A percentile compares a stretch with the other conserved stretches of the same genome.
Conservation (phyloP, 805 yeast genomes). For the Kazachstania africana region DNA sequence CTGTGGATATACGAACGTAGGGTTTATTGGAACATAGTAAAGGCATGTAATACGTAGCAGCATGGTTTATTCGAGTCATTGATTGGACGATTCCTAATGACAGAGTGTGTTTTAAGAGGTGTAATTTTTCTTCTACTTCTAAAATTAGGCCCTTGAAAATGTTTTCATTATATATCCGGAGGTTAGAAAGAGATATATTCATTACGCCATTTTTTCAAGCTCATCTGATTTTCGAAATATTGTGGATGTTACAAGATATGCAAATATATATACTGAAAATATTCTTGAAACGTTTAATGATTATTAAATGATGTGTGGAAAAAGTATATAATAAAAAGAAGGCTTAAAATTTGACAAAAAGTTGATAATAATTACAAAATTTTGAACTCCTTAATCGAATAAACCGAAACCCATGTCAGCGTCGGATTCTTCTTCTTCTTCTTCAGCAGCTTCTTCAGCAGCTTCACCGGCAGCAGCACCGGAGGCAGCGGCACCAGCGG, state of each 20-base stretch:
- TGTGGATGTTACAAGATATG: too few species aligned
- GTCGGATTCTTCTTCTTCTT: constrained; percentile 56
- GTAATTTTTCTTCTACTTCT: too few species aligned
- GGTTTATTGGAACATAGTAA: constrained; percentile 23
- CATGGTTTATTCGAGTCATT: constrained; percentile 24
- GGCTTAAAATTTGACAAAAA: neutral
- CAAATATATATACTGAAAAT: too few species aligned
- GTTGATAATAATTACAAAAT: neutral
- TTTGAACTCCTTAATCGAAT: constrained; percentile 51
- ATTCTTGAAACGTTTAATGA: too few species aligned
- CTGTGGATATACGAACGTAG: constrained; percentile 10
- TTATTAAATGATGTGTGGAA: too few species aligned
- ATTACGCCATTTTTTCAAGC: too few species aligned
- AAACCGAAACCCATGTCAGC: constrained; percentile 91
- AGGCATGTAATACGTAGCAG: constrained; percentile 25
- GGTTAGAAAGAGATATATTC: too few species aligned
- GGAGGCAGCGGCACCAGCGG: constrained; percentile 35
- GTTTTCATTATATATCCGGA: too few species aligned
- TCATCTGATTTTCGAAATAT: too few species aligned
- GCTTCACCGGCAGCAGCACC: constrained; percentile 35
- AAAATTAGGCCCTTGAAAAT: too few species aligned
- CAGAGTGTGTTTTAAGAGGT: too few species aligned
- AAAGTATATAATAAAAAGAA: neutral
- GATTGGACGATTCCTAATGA: too few species aligned
- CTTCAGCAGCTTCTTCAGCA: constrained; percentile 48